phyloP scores from a whole-genome alignment of 208 protist genomes.

The Leishmania mexicana region DNA sequence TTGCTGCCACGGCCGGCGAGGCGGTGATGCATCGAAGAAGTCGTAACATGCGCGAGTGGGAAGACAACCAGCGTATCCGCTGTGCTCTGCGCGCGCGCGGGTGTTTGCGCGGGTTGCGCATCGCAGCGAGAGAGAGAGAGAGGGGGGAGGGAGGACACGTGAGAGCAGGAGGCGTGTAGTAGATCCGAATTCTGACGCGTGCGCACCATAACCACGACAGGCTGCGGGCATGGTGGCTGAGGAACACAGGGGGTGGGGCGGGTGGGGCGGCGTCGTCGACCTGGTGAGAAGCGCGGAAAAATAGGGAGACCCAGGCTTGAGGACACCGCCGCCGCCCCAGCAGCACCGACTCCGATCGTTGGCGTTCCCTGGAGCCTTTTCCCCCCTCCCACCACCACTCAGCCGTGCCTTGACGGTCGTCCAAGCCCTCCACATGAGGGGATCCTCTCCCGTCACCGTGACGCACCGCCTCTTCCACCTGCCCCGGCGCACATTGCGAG shows the following conservation, averaged over 20 bases:
- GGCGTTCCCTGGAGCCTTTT: neutral
- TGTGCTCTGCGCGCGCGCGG: neutral
- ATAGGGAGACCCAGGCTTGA: neutral
- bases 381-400: too few species aligned
- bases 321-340: too few species aligned
- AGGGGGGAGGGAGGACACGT: neutral
- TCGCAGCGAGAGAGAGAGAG: neutral
- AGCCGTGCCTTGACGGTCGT: too few species aligned
- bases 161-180: neutral
- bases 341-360: too few species aligned
- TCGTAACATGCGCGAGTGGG: neutral
- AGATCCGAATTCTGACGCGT: neutral
- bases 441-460: neutral
- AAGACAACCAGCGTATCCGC: neutral
- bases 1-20: neutral
- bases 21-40: constrained; percentile 1
- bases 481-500: neutral
- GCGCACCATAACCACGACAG: neutral
- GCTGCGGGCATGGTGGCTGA: too few species aligned
- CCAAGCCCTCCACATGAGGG: too few species aligned
- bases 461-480: neutral
- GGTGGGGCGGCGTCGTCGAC: neutral
- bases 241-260: neutral
- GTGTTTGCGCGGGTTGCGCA: neutral
- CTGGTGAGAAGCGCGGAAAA: neutral